phyloP scores from a whole-genome alignment of 1,284 basidiomycete species.

The Amylostereum areolatum region DNA sequence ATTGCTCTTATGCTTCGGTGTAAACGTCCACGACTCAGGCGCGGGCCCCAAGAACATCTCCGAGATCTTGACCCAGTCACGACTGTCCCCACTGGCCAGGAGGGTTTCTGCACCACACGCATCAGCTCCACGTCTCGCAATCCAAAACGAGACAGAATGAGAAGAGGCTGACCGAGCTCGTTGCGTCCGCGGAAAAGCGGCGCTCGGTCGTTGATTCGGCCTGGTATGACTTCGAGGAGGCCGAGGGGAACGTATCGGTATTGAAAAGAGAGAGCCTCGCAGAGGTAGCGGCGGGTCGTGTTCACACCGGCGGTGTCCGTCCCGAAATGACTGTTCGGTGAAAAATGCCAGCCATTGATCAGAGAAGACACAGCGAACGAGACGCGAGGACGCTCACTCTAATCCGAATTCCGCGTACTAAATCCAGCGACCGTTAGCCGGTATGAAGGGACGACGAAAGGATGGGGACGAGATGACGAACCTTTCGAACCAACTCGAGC shows the following conservation, averaged over 20 bases:
- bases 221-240: constrained; percentile 81
- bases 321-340: constrained; percentile 65
- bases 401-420: constrained; percentile 82
- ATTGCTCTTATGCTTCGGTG: constrained; percentile 74
- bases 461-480: constrained; percentile 25
- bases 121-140: not conserved
- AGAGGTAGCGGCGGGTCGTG: constrained; percentile 89
- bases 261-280: constrained; percentile 93
- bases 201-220: constrained; percentile 84
- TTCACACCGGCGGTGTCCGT: constrained; percentile 92
- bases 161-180: constrained; percentile 62
- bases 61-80: constrained; percentile 94
- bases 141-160: not conserved
- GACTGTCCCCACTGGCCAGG: constrained; percentile 72
- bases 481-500: constrained; percentile 81
- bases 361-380: constrained; percentile 3
- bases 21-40: constrained; percentile 63
- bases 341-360: not conserved
- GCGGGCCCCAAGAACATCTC: constrained; percentile 88
- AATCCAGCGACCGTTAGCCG: no score
- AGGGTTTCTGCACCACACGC: constrained; percentile 59
- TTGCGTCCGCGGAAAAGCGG: constrained; percentile 82
- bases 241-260: constrained; percentile 94
- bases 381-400: constrained; percentile 34
- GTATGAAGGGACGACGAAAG: not conserved